Percentiles rank a stretch among this genome's conserved stretches.
phyloP scores from a whole-genome alignment of 352 stramenopile genomes.

The Pythium guiyangense region DNA sequence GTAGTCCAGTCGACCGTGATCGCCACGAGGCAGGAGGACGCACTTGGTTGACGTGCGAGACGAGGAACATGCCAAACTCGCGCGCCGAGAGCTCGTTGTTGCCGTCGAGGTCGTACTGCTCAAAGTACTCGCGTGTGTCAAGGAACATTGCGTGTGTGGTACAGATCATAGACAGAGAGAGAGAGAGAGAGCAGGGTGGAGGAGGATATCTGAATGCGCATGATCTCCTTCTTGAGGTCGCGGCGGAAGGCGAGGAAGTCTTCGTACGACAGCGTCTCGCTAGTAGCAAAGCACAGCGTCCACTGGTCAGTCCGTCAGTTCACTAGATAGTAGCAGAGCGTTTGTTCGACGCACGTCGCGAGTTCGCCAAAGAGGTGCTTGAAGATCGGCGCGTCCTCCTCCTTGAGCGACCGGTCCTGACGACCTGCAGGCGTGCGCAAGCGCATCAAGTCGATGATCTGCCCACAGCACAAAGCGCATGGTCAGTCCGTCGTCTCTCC shows the following conservation, averaged over 20 bases:
- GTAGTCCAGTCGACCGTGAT: no score
- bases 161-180: neutral
- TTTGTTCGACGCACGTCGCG: slow-evolving; percentile 55
- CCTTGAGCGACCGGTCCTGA: slow-evolving; percentile 73
- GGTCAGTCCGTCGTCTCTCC: no score
- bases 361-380: slow-evolving; percentile 84
- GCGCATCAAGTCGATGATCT: slow-evolving; percentile 87
- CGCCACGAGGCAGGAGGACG: no score
- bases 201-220: slow-evolving; percentile 88
- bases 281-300: slow-evolving; percentile 10
- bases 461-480: no score
- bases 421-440: slow-evolving; percentile 69
- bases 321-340: no score
- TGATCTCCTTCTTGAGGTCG: slow-evolving; percentile 75
- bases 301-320: neutral
- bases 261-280: slow-evolving; percentile 77
- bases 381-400: slow-evolving; percentile 77
- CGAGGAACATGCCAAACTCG: slow-evolving; percentile 86
- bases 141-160: slow-evolving; percentile 19
- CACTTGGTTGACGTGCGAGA: slow-evolving; percentile 83
- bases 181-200: neutral
- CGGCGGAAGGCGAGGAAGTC: slow-evolving; percentile 74
- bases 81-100: slow-evolving; percentile 75
- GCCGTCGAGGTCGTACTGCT: slow-evolving; percentile 84
- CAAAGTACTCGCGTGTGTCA: slow-evolving; percentile 75